Conservation (phyloP, 2,329 filamentous ascomycete species). For the Trichoderma sp. region DNA sequence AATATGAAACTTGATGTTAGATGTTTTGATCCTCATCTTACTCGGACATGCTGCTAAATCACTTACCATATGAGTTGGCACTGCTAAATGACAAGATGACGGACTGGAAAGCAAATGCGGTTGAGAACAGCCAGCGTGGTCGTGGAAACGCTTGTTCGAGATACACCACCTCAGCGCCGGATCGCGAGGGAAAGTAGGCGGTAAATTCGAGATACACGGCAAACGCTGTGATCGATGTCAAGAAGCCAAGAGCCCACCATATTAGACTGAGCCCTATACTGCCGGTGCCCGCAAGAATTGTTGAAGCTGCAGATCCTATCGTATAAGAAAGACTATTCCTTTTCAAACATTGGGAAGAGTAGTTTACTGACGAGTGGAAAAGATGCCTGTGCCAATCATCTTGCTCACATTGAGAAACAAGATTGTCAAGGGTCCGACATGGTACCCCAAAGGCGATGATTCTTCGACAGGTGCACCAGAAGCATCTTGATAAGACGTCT, state of each 20-base stretch:
- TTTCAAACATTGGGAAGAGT: not conserved
- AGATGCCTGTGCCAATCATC: slow-evolving; percentile 67
- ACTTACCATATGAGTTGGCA: slow-evolving; percentile 58
- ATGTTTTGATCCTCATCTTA: not conserved
- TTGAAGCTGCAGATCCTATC: slow-evolving; percentile 46
- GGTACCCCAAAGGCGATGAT: slow-evolving; percentile 59
- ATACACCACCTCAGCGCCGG: slow-evolving; percentile 66
- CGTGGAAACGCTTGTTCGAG: slow-evolving; percentile 68
- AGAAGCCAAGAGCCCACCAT: slow-evolving; percentile 64
- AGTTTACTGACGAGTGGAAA: slow-evolving; percentile 58
- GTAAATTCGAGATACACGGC: slow-evolving; percentile 64
- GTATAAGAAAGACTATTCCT: not conserved
- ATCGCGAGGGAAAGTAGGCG: slow-evolving; percentile 66
- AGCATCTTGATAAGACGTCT: slow-evolving; percentile 59
- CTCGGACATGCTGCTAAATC: slow-evolving; percentile 1
- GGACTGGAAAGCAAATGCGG: slow-evolving; percentile 63
- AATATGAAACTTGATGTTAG: not conserved
- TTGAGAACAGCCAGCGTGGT: slow-evolving; percentile 64
- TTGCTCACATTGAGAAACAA: slow-evolving; percentile 62
- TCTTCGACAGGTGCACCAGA: slow-evolving; percentile 62
- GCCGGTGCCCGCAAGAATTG: slow-evolving; percentile 60
- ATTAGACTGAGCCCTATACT: slow-evolving; percentile 64
- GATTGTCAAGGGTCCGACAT: slow-evolving; percentile 57
- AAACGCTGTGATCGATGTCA: slow-evolving; percentile 58
- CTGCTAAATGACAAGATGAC: slow-evolving; percentile 67